Evolutionary conservation across 140 eudicot genomes (phyloP), one percentile per base, ranked within the genome.

Genomic region (Anethum foeniculum): DNA sequence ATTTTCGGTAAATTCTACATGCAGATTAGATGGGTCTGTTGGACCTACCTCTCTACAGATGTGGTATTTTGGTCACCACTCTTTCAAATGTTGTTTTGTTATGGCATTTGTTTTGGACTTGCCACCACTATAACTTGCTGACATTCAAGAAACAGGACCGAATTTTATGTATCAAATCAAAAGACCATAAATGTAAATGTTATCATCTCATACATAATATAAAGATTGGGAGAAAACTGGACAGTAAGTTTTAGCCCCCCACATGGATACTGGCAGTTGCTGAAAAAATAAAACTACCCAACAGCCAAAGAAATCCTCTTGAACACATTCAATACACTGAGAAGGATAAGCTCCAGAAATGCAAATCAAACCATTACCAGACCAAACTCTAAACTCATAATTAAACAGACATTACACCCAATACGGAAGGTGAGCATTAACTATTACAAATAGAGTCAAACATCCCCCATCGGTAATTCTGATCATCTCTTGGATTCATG

Each of bases 231-330:
- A 69, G 74, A 75, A 76, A 76, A 82, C 80, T 32, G 73, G 54
- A 76, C 71, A 78, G 79, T 23, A 72, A 78, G 65, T 27, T 68
- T 68, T 32, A 6, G 44, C n/a, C 54, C 76, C 77, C 79, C 88
- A 82, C 79, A 77, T 82, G 83, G 85, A 86, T 81, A 82, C 80
- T 52, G 85, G 90, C 77, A 84, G 91, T 84, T 80, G 82, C 80
- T 85, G 86, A 89, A 87, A 89, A 89, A 86, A 81, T 85, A 85
- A 87, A 91, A 89, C 93, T 81, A 88, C 87, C 92, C 77, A 80
- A 80, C 64, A 79, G 82, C 93, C 91, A 89, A 82, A 86, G 43
- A 83, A 77, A 86, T 83, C 72, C 89, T 81, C 85, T 68, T 47
- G 79, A 82, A 74, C 71, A 60, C 75, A 82, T 36, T 80, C 77